Evolutionary conservation across 176 grass and related monocot species (phyloP).

Genomic region (Paspalum notatum): DNA sequence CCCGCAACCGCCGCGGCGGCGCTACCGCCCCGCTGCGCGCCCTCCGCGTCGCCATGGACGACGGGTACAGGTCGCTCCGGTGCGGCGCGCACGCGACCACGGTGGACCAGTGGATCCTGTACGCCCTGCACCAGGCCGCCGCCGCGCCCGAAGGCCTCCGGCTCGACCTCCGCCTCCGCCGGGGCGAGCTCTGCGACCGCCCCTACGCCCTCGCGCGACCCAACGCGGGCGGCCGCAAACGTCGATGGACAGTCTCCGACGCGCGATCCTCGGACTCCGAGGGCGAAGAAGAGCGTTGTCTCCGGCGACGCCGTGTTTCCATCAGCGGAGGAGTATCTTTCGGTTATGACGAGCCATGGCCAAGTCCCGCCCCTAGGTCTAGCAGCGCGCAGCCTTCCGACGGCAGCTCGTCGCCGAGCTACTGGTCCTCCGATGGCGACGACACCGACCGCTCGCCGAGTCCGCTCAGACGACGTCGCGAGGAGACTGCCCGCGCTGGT

Average conservation of each 20-base stretch:
- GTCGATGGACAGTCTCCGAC: too few relatives aligned
- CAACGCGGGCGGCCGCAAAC: too few relatives aligned
- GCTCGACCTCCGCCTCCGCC: slow-evolving; percentile 5
- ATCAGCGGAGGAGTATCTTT: too few relatives aligned
- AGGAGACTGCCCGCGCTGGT: not conserved
- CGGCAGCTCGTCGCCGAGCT: too few relatives aligned
- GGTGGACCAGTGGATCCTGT: slow-evolving; percentile 15
- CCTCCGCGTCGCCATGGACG: not conserved
- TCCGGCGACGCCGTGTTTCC: too few relatives aligned
- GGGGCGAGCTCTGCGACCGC: not conserved
- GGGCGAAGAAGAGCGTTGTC: too few relatives aligned
- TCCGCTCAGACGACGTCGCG: too few relatives aligned
- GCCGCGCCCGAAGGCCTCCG: not conserved
- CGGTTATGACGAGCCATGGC: too few relatives aligned
- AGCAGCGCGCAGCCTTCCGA: too few relatives aligned
- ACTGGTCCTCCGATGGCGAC: not conserved
- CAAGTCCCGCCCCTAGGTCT: too few relatives aligned
- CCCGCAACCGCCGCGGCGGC: not conserved
- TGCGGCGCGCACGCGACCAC: not conserved
- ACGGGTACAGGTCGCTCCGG: not conserved
- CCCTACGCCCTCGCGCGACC: not conserved
- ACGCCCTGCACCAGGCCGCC: slow-evolving; percentile 4
- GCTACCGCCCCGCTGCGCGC: not conserved
- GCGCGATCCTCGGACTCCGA: too few relatives aligned
- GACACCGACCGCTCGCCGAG: not conserved